Conservation (phyloP, 345 rosid species). For the Camelina neglecta region DNA sequence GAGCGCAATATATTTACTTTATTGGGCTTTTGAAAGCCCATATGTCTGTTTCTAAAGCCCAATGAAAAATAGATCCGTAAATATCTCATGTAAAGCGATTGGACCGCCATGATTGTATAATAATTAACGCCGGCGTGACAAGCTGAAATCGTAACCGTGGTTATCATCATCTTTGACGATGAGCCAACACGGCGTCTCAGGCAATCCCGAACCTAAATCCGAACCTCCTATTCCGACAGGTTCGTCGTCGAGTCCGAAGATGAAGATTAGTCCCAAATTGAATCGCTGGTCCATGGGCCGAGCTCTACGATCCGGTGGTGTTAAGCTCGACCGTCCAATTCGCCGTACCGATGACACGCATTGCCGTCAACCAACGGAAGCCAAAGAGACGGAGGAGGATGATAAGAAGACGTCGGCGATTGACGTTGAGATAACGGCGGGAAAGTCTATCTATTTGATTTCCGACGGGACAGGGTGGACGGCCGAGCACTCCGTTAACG, state of each 20-base stretch:
- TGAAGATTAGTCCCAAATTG: conserved; percentile 68
- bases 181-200: conserved; percentile 39
- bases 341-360: conserved; percentile 15
- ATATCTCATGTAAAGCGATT: conserved; percentile 6
- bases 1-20: neutral
- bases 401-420: conserved; percentile 20
- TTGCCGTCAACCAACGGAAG: conserved; percentile 15
- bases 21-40: conserved; percentile 11
- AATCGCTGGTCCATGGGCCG: conserved; percentile 90
- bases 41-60: neutral
- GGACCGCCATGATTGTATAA: conserved; percentile 2
- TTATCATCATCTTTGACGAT: conserved; percentile 26
- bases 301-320: conserved; percentile 78
- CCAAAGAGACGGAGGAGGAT: conserved; percentile 3
- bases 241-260: conserved; percentile 38
- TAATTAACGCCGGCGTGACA: conserved; percentile 14
- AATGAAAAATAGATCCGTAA: neutral
- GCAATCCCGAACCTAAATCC: conserved; percentile 35
- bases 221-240: conserved; percentile 2
- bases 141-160: neutral
- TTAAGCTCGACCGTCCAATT: conserved; percentile 60
- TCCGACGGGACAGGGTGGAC: conserved; percentile 99
- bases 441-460: conserved; percentile 76
- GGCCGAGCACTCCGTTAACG: conserved; percentile 80
- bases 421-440: conserved; percentile 46